These are phyloP conservation scores for Rhizopogon vinicolor DNA, from an alignment of 768 basidiomycete genomes.

Conservation along the genomic window DNA sequence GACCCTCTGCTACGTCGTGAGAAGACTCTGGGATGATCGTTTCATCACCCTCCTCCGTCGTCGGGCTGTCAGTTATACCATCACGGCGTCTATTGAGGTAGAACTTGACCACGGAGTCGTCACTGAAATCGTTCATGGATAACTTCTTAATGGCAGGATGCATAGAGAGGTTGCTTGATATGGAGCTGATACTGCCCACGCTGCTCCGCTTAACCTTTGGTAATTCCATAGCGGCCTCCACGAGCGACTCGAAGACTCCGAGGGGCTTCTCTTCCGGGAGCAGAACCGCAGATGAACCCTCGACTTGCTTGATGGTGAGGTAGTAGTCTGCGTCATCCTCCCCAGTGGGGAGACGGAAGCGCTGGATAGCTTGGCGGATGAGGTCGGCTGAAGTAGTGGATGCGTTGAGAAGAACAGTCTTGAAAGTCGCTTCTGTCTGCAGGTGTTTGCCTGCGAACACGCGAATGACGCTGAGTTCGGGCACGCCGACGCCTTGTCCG, in stretches of 20 bases:
- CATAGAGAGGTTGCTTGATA: slow-evolving; percentile 87
- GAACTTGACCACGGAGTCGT: slow-evolving; percentile 96
- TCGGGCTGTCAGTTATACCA: slow-evolving; percentile 40
- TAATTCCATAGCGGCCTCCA: slow-evolving; percentile 73
- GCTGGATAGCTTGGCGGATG: slow-evolving; percentile 88
- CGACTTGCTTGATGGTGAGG: slow-evolving; percentile 90
- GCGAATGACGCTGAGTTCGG: slow-evolving; percentile 90
- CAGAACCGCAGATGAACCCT: slow-evolving; percentile 77
- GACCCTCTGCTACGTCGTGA: slow-evolving; percentile 25
- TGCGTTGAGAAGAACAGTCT: slow-evolving; percentile 90
- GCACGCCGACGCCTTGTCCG: slow-evolving; percentile 58
- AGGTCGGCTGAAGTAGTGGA: slow-evolving; percentile 83
- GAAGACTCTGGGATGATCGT: slow-evolving; percentile 33
- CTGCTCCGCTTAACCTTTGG: slow-evolving; percentile 92
- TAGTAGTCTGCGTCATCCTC: slow-evolving; percentile 68
- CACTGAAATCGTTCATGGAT: slow-evolving; percentile 96
- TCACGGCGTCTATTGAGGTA: slow-evolving; percentile 72
- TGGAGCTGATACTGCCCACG: slow-evolving; percentile 90
- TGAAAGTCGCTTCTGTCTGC: slow-evolving; percentile 95
- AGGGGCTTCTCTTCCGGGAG: slow-evolving; percentile 76
- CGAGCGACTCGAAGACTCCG: slow-evolving; percentile 82
- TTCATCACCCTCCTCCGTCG: slow-evolving; percentile 43
- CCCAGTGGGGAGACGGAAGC: slow-evolving; percentile 76
- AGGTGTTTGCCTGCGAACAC: slow-evolving; percentile 91
- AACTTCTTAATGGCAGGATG: slow-evolving; percentile 94